These are phyloP conservation scores for Pseudocercospora fuligena DNA, from an alignment of 2,329 filamentous ascomycete species.

Conservation along the genomic window DNA sequence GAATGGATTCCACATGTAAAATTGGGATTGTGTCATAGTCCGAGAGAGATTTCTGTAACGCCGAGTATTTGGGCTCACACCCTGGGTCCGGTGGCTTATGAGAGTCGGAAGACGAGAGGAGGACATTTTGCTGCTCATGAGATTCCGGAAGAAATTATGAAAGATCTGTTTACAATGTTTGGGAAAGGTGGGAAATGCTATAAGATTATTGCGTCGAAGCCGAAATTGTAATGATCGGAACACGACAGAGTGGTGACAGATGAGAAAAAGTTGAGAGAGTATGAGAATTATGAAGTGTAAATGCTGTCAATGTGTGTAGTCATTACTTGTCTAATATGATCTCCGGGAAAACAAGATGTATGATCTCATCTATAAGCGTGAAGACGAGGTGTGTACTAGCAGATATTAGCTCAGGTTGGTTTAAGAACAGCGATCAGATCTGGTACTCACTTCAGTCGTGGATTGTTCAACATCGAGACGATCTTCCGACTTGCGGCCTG, in stretches of 20 bases:
- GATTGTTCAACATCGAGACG: constrained; percentile 90
- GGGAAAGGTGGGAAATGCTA: constrained; percentile 29
- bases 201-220: constrained; percentile 21
- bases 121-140: constrained; percentile 65
- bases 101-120: constrained; percentile 54
- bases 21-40: constrained; percentile 61
- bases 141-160: constrained; percentile 28
- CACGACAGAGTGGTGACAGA: background rate
- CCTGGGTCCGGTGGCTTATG: constrained; percentile 63
- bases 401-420: constrained; percentile 31
- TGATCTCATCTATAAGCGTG: constrained; percentile 55
- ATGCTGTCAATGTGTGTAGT: background rate
- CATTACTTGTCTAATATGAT: constrained; percentile 25
- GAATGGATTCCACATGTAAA: constrained; percentile 54
- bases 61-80: constrained; percentile 63
- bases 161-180: constrained; percentile 29
- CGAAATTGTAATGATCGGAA: constrained; percentile 17
- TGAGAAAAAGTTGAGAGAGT: background rate
- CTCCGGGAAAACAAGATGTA: constrained; percentile 51
- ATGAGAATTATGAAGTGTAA: background rate
- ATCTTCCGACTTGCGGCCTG: constrained; percentile 86
- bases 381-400: constrained; percentile 56
- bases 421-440: no score
- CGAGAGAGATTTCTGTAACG: constrained; percentile 60
- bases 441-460: constrained; percentile 76